Conservation (phyloP, 306 rosid genomes). For the Fagus crenata region DNA sequence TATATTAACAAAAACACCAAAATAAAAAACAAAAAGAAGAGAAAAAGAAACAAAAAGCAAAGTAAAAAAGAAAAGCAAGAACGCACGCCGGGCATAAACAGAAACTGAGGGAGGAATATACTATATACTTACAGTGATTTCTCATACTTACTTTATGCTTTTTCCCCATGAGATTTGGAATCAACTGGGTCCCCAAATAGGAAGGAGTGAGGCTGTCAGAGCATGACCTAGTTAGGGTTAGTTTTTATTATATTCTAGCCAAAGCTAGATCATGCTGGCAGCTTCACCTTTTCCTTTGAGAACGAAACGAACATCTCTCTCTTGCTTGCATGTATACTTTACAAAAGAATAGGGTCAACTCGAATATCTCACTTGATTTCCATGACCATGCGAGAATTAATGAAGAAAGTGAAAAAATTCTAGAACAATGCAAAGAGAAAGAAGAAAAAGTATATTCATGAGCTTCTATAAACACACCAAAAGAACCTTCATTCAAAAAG, state of each 20-base stretch:
- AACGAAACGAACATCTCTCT: constrained; percentile 19
- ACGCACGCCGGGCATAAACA: constrained; percentile 49
- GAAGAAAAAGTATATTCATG: background rate
- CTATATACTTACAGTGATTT: constrained; percentile 28
- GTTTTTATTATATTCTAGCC: constrained; percentile 36
- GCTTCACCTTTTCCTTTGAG: constrained; percentile 95
- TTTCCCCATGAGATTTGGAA: background rate
- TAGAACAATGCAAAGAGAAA: background rate
- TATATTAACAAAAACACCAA: background rate
- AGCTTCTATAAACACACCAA: background rate
- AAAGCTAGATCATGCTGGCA: constrained; percentile 98
- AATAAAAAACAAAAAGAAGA: background rate
- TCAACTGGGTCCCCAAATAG: constrained; percentile 56
- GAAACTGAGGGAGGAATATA: constrained; percentile 35
- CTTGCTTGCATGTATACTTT: background rate
- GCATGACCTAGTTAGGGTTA: constrained; percentile 97
- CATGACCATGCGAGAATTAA: background rate
- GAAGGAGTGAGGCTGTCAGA: constrained; percentile 99
- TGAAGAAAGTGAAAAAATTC: background rate
- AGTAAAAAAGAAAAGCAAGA: constrained; percentile 21
- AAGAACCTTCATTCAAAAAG: background rate
- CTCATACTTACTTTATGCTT: constrained; percentile 28
- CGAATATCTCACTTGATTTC: background rate
- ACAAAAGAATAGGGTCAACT: background rate
- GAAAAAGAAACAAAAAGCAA: background rate